Evolutionary conservation across 192 early-diverging fungal genomes (phyloP), one percentile per base, ranked within the genome.

Genomic region (Pilobolus umbonatus): DNA sequence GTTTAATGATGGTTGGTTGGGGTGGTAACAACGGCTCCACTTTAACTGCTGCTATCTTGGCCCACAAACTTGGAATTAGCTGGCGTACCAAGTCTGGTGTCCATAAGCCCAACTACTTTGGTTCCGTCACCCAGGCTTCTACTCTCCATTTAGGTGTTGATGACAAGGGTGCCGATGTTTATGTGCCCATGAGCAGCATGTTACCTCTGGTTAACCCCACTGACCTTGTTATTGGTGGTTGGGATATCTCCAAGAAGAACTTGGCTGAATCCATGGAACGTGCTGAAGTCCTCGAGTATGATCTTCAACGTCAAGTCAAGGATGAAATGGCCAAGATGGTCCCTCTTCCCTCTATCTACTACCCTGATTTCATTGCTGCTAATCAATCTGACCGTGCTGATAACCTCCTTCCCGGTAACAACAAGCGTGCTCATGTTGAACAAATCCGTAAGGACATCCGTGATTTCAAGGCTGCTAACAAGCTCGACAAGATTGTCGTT

Each of bases 21-120:
- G 96, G 94, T 66, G 96, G 96, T 66, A 99, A 99, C 91, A 98
- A 98, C 78, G 96, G 96, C 55, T 91, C 93, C 54, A 98, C 96
- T 55, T 68, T 98, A 58, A 97, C 95, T 39, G 96, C 96, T 6
- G 89, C 93, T 72, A 92, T 97, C 75, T 77, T 95, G 52, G 95
- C 96, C 62, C 96, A 99, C 87, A 88, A 85, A 74, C 68, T 77
- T 61, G 83, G 89, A 54, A 79, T 95, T 57, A 79, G 80, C 55
- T 99, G 94, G 95, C 82, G 80, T 74, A 97, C 95, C 57, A 96
- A 94, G 79, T 83, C 87, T 56, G 96, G 96, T 62, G 74, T 86
- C 42, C 92, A 99, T 78, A 55, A 70, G 26, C 83, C 95, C 73
- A 99, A 96, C 87, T 99, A 97, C 85, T 96, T 82, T 80, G 96